phyloP scores from a whole-genome alignment of 495 filamentous ascomycete genomes.

The Cercophora newfieldiana region DNA sequence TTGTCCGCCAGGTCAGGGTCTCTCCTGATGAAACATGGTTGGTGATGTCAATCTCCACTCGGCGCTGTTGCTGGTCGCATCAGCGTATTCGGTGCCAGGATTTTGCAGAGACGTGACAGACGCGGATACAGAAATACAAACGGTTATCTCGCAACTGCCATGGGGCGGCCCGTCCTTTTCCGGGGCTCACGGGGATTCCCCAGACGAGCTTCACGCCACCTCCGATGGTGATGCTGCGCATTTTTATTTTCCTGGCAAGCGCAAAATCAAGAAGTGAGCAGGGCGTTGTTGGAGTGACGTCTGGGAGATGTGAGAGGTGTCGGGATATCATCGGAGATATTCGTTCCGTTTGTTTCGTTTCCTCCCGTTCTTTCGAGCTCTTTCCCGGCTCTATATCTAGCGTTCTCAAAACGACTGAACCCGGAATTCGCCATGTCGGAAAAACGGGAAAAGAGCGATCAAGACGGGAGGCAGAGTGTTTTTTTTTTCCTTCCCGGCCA shows the following conservation, averaged over 20 bases:
- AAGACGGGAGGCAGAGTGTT: not conserved
- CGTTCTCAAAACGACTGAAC: not conserved
- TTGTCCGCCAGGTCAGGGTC: not conserved
- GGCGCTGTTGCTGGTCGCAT: not conserved
- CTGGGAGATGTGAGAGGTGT: not conserved
- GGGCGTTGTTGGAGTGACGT: not conserved
- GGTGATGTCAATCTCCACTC: not conserved
- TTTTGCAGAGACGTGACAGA: not conserved
- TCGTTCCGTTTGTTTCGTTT: slow-evolving; percentile 7
- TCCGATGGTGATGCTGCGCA: not conserved
- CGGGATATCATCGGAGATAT: slow-evolving; percentile 6
- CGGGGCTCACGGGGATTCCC: too few relatives aligned
- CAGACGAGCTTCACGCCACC: not conserved
- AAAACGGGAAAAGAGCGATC: not conserved
- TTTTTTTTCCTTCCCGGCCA: too few relatives aligned
- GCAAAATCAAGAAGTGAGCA: not conserved
- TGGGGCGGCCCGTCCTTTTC: not conserved
- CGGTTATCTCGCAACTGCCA: not conserved
- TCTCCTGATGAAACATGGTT: slow-evolving; percentile 8
- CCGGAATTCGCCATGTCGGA: not conserved
- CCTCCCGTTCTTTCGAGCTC: not conserved
- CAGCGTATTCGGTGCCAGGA: not conserved
- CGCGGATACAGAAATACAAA: not conserved
- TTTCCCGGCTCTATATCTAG: not conserved
- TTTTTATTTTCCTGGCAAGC: not conserved